Evolutionary conservation across 257 asterid species (phyloP).

Genomic region (Dorcoceras hygrometricum): DNA sequence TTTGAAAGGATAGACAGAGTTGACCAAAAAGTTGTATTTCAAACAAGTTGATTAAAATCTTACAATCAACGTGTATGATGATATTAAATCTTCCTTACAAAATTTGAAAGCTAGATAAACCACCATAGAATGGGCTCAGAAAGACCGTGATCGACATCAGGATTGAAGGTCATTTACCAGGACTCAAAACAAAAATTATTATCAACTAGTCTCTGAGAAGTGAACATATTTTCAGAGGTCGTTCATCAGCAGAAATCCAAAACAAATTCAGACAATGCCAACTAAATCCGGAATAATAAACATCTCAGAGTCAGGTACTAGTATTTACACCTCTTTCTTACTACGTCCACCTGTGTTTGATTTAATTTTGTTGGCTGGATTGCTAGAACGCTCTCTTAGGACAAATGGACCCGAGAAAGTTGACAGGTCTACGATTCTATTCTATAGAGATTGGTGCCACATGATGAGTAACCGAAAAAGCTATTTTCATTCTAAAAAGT

Average conservation of each 20-base stretch:
- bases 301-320: not conserved
- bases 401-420: not conserved
- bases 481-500: slow-evolving; percentile 16
- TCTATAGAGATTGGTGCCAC: slow-evolving; percentile 10
- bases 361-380: not conserved
- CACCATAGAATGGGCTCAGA: not conserved
- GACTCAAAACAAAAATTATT: not conserved
- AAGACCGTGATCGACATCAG: not conserved
- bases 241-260: not conserved
- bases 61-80: not conserved
- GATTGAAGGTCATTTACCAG: not conserved
- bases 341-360: not conserved
- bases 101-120: not conserved
- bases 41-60: not conserved
- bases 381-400: slow-evolving; percentile 9
- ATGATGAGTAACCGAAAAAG: slow-evolving; percentile 7
- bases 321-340: not conserved
- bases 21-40: not conserved
- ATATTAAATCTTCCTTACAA: not conserved
- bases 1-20: not conserved
- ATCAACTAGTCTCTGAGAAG: not conserved
- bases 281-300: not conserved
- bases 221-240: not conserved
- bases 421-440: slow-evolving; percentile 8
- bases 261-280: not conserved